Evolutionary conservation across 768 basidiomycete genomes (phyloP).

Genomic region (Tubosaeta brunneosetosa): DNA sequence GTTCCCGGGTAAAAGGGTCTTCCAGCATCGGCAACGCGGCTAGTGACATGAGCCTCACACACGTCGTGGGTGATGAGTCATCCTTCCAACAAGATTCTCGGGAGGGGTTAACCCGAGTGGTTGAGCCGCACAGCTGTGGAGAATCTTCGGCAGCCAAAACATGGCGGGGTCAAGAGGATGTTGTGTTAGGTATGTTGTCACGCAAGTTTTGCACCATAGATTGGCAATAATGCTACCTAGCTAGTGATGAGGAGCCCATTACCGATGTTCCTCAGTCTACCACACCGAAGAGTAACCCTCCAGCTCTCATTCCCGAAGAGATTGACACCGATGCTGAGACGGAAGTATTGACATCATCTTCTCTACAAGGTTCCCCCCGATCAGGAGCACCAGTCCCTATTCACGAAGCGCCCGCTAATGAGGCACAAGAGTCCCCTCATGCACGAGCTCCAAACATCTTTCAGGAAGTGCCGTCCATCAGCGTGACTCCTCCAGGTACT

Average conservation of each 20-base stretch:
- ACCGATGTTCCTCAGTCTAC: conserved; percentile 22
- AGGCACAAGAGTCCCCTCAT: conserved; percentile 15
- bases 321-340: conserved; percentile 24
- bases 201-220: neutral
- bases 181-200: conserved; percentile 15
- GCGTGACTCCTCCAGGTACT: conserved; percentile 24
- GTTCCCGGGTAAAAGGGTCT: conserved; percentile 34
- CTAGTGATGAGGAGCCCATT: conserved; percentile 36
- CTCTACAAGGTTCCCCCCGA: conserved; percentile 17
- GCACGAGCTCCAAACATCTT: conserved; percentile 1
- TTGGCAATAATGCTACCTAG: conserved; percentile 20
- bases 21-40: conserved; percentile 13
- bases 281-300: conserved; percentile 23
- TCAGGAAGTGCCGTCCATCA: conserved; percentile 6
- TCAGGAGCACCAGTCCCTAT: conserved; percentile 1
- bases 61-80: conserved; percentile 20
- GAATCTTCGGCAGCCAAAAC: conserved; percentile 18
- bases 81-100: conserved; percentile 25
- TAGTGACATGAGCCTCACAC: conserved; percentile 22
- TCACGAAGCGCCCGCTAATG: conserved; percentile 15
- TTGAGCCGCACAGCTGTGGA: conserved; percentile 20
- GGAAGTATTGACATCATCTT: conserved; percentile 24
- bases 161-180: conserved; percentile 16
- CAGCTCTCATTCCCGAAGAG: conserved; percentile 12
- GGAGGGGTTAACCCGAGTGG: conserved; percentile 25